Base-by-base conservation (phyloP, 2,329 filamentous ascomycete species). In the Xylariales sp. region DNA sequence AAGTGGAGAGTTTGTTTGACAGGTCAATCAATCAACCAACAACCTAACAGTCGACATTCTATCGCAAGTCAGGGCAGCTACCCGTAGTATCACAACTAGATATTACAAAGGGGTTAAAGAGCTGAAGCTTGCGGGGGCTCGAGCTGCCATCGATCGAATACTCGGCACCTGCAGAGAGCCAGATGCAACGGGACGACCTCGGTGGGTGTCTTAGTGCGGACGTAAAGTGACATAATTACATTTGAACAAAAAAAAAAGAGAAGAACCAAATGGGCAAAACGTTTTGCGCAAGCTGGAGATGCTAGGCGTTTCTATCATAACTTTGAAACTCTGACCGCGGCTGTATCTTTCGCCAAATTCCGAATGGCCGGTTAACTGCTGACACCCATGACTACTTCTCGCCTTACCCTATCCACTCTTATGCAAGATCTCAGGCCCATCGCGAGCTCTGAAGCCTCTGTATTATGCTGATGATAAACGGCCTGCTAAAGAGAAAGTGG, bases 331-430 rank as follows among this genome's bases (percentile, higher is more conserved):
- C 65, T 64, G 67, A 62, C 60, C 49, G 57, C 65, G 68, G 64
- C 61, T 67, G 64, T 46, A 67, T 66, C 63, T 70, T 66, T 68
- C 65, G 68, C 64, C 69, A 67, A 65, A 68, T 71, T 71, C 73
- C 69, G 72, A 71, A 72, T 64, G 65, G 58, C 68, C 63, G 73
- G 72, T 72, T 64, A 71, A 66, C 68, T 68, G 72, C 72, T 72
- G 67, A 28, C 30, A 54, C 68, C 69, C 69, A 71, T 71, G 50
- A 66, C 70, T 67, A 54, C 63, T 65, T 68, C 55, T 65, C 66
- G 52, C 66, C 69, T 65, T 65, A 58, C 68, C 56, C 69, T 55
- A 59, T n/a, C 53, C 62, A 60, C 53, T 54, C 63, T 68, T 68
- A 71, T 69, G 61, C 67, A 56, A 63, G 60, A 69, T 71, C 69